Evolutionary conservation across 1,284 basidiomycete species (phyloP), one percentile per base, ranked within the genome.

Genomic region (Tilletia setariae): DNA sequence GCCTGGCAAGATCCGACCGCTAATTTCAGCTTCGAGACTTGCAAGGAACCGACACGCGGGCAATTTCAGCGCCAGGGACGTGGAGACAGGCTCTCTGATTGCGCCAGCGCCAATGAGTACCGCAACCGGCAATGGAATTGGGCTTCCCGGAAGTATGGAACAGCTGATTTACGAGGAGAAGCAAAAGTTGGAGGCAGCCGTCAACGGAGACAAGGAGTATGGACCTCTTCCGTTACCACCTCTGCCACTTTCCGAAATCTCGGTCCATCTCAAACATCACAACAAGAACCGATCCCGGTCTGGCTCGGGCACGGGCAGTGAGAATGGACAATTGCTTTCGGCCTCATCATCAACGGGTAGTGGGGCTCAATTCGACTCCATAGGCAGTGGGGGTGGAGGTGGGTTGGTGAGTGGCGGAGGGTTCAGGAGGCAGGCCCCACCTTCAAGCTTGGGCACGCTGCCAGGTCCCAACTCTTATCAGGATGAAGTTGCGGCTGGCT

Each of bases 61-160:
- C 46, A 77, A 75, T 1, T 79, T 79, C 68, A 79, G 78, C 63
- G 78, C 76, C 13, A 73, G 78, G 42, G 78, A 79, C 56, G 67
- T 79, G 49, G 74, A 74, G 16, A 73, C 76, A 30, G 77, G 77
- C 1, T 76, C 77, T 21, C 70, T 71, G 23, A 74, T 79, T 68
- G 68, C 69, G 49, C 72, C 74, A 1, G 74, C 69, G 67, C 35
- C 35, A 11, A 40, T 40, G 35, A 11, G 35, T 40, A 11, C 35
- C 6, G 35, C 35, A 11, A 40, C 35, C 11, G 35, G 35, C 35
- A 40, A 40, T 11, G 56, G 72, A 73, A 25, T 65, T 74, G 32
- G 71, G 64, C 15, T 70, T 72, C 32, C 51, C 72, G 64, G 73
- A 73, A 53, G 28, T 68, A 9, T 71, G 72, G 40, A 53, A 40